Conservation (phyloP, 2,329 filamentous ascomycete species). For the Stachybotrys chlorohalonatus region DNA sequence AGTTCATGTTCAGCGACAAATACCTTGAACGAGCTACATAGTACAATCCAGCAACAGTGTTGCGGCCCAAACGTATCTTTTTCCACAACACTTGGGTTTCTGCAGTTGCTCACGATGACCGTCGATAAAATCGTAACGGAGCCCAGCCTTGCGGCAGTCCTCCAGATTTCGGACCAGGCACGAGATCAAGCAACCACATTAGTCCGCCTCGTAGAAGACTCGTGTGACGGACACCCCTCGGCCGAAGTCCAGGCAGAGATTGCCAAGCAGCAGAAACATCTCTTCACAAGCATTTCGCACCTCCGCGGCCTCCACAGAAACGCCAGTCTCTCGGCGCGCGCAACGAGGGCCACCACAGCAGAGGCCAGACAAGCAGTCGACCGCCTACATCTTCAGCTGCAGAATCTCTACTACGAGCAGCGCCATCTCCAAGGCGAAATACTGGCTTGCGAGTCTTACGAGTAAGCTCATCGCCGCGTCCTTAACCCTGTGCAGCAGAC, state of each 20-base stretch:
- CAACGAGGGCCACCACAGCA: conserved; percentile 78
- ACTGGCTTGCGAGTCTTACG: conserved; percentile 78
- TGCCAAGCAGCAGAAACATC: conserved; percentile 68
- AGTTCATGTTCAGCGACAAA: too few relatives aligned
- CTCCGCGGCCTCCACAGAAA: conserved; percentile 76
- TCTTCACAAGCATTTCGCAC: conserved; percentile 70
- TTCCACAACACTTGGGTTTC: background rate
- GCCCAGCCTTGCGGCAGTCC: conserved; percentile 52
- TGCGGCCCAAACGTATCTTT: too few relatives aligned
- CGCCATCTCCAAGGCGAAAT: conserved; percentile 86
- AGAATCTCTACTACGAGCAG: conserved; percentile 96
- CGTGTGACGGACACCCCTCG: conserved; percentile 31
- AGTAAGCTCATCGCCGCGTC: conserved; percentile 49
- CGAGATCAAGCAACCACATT: conserved; percentile 62
- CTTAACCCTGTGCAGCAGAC: background rate
- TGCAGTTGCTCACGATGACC: conserved; percentile 17
- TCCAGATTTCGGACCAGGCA: conserved; percentile 64
- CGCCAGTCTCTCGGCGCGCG: conserved; percentile 70
- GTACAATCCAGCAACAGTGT: too few relatives aligned
- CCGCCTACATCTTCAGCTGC: conserved; percentile 79
- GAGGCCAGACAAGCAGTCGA: conserved; percentile 89
- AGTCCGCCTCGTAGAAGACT: conserved; percentile 43
- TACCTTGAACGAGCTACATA: too few relatives aligned
- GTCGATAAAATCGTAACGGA: conserved; percentile 31
- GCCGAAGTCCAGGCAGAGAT: conserved; percentile 47